Percentiles rank a stretch among this genome's conserved stretches.
phyloP scores from a whole-genome alignment of 148 eudicot genomes.

The Chenopodium album region DNA sequence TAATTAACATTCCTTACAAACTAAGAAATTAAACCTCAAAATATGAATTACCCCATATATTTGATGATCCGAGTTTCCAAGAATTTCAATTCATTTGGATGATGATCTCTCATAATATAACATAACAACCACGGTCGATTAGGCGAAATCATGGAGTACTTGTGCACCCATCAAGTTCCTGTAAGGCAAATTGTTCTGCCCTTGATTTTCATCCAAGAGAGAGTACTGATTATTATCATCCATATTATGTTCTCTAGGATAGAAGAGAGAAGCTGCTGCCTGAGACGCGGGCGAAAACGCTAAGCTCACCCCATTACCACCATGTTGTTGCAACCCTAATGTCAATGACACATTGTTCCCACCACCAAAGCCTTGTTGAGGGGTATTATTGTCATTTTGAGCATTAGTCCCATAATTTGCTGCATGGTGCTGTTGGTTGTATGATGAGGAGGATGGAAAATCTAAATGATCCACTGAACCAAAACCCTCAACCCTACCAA shows the following conservation, averaged over 20 bases:
- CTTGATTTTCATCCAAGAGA: conserved; percentile 63
- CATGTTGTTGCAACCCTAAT: conserved; percentile 79
- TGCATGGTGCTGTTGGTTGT: conserved; percentile 41
- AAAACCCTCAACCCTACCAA: conserved; percentile 51
- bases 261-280: conserved; percentile 48
- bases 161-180: conserved; percentile 93
- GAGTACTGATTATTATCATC: conserved; percentile 56
- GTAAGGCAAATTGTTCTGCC: conserved; percentile 66
- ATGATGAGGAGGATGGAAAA: conserved; percentile 49
- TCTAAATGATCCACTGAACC: conserved; percentile 54
- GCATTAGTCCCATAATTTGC: conserved; percentile 14
- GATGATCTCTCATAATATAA: not conserved
- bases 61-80: not conserved
- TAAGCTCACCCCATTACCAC: conserved; percentile 65
- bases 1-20: not conserved
- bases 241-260: conserved; percentile 52
- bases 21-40: conserved; percentile 5
- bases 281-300: conserved; percentile 50
- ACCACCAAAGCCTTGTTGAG: conserved; percentile 37
- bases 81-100: not conserved
- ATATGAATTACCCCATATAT: not conserved
- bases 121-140: not conserved
- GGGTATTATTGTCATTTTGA: conserved; percentile 26
- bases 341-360: conserved; percentile 65
- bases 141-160: conserved; percentile 79